Conservation (phyloP, 495 filamentous ascomycete species). For the Wilcoxina mikolae region DNA sequence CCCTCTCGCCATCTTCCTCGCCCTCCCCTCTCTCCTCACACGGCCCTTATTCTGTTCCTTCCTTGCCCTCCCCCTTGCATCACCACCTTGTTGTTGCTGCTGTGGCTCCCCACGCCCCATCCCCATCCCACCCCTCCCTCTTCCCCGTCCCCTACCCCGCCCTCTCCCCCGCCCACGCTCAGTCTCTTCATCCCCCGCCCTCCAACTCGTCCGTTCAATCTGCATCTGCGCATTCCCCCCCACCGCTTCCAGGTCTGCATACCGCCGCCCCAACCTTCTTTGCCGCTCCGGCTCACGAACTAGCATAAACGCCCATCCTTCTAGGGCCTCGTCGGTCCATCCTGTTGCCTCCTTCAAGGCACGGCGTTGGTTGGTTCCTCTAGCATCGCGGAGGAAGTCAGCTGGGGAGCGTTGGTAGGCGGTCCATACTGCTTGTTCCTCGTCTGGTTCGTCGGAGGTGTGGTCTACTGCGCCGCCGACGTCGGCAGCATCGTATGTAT, state of each 20-base stretch:
- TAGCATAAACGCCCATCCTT: conserved; percentile 87
- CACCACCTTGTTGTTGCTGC: conserved; percentile 38
- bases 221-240: conserved; percentile 2
- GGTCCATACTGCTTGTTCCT: conserved; percentile 45
- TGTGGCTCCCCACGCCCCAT: conserved; percentile 39
- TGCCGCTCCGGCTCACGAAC: conserved; percentile 50
- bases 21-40: conserved; percentile 52
- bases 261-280: conserved; percentile 50
- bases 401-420: conserved; percentile 47
- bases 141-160: conserved; percentile 31
- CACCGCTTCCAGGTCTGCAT: conserved; percentile 31
- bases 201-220: conserved; percentile 24
- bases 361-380: conserved; percentile 47
- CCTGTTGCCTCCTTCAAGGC: conserved; percentile 61
- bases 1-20: conserved; percentile 47
- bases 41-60: conserved; percentile 53
- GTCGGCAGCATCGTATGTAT: conserved; percentile 86
- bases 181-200: conserved; percentile 30
- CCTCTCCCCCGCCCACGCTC: conserved; percentile 30
- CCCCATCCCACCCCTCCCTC: conserved; percentile 35
- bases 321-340: conserved; percentile 87
- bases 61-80: conserved; percentile 36
- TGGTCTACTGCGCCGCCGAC: conserved; percentile 74
- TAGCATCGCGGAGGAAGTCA: conserved; percentile 53
- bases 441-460: conserved; percentile 24